Percentiles rank a stretch among this genome's conserved stretches.
phyloP scores from a whole-genome alignment of 2,329 filamentous ascomycete genomes.

The Neophaeococcomyces aloes region DNA sequence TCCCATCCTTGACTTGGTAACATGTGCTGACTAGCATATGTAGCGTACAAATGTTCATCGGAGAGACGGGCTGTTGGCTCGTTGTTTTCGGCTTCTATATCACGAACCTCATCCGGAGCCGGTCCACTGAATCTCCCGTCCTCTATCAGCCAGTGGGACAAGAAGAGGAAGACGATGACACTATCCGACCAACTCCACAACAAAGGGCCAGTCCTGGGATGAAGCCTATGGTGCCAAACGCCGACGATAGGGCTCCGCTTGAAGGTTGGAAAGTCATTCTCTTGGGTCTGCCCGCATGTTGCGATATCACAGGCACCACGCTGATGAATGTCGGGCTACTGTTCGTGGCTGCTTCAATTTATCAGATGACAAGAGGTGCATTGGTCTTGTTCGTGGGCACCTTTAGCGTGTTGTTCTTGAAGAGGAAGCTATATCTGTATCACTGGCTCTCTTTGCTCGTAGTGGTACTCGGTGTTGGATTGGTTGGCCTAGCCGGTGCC shows the following conservation, averaged over 20 bases:
- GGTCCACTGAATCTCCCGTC: slow-evolving; percentile 32
- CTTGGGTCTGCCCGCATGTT: slow-evolving; percentile 76
- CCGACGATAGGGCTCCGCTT: slow-evolving; percentile 51
- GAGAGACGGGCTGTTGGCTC: slow-evolving; percentile 92
- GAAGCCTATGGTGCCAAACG: slow-evolving; percentile 44
- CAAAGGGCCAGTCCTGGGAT: slow-evolving; percentile 36
- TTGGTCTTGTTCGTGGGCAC: slow-evolving; percentile 91
- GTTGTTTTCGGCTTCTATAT: slow-evolving; percentile 63
- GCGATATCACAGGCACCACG: slow-evolving; percentile 89
- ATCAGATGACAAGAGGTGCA: slow-evolving; percentile 95
- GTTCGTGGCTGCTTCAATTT: slow-evolving; percentile 90
- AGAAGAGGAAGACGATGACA: slow-evolving; percentile 37
- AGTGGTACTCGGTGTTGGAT: slow-evolving; percentile 75
- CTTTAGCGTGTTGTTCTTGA: slow-evolving; percentile 86
- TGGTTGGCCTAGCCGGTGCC: slow-evolving; percentile 82
- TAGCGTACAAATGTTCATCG: slow-evolving; percentile 86
- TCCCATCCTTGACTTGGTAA: neutral
- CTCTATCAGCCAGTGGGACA: slow-evolving; percentile 55
- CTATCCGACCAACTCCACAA: slow-evolving; percentile 29
- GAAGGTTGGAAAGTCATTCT: slow-evolving; percentile 61
- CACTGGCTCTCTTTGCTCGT: slow-evolving; percentile 85
- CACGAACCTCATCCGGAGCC: slow-evolving; percentile 38
- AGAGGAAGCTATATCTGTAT: slow-evolving; percentile 67
- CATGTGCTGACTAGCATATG: slow-evolving; percentile 10
- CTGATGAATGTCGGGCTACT: slow-evolving; percentile 94